A percentile compares a stretch with the other conserved stretches of the same genome.
phyloP scores from a whole-genome alignment of 768 basidiomycete genomes.

The Kwoniella europaea region DNA sequence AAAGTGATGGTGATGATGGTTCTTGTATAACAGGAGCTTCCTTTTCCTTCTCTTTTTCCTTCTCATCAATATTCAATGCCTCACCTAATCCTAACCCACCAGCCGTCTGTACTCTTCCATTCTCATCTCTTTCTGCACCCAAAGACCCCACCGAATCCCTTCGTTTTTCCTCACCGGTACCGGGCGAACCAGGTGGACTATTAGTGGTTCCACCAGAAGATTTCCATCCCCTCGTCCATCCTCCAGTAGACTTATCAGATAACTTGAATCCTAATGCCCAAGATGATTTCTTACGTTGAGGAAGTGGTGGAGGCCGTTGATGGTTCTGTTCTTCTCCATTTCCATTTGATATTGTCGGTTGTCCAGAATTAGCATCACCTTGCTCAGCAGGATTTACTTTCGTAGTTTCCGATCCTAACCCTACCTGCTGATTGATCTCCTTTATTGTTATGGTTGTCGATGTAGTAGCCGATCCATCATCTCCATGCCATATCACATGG shows the following conservation, averaged over 20 bases:
- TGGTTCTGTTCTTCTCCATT: background rate
- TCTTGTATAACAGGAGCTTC: slow-evolving; percentile 29
- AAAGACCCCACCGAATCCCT: slow-evolving; percentile 25
- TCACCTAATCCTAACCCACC: slow-evolving; percentile 18
- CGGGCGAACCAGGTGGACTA: slow-evolving; percentile 38
- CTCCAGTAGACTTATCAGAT: slow-evolving; percentile 21
- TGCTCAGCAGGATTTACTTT: slow-evolving; percentile 1
- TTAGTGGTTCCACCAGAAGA: slow-evolving; percentile 2
- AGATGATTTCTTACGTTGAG: slow-evolving; percentile 33
- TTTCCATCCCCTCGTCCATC: slow-evolving; percentile 39
- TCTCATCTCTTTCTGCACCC: slow-evolving; percentile 28
- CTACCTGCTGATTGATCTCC: too few relatives aligned
- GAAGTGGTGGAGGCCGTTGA: slow-evolving; percentile 22
- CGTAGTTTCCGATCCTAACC: background rate
- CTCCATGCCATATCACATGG: slow-evolving; percentile 89
- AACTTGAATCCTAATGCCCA: slow-evolving; percentile 51
- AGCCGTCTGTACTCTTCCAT: background rate
- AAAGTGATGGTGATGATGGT: background rate
- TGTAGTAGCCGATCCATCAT: slow-evolving; percentile 53
- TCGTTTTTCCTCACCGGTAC: slow-evolving; percentile 21
- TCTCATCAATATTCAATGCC: slow-evolving; percentile 17
- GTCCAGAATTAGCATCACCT: background rate
- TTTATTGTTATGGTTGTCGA: background rate
- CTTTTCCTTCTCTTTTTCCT: slow-evolving; percentile 16
- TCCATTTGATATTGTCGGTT: background rate